Percentiles rank a stretch among this genome's conserved stretches.
phyloP scores from a whole-genome alignment of 2,329 filamentous ascomycete genomes.

The Ceratocystis smalleyi region DNA sequence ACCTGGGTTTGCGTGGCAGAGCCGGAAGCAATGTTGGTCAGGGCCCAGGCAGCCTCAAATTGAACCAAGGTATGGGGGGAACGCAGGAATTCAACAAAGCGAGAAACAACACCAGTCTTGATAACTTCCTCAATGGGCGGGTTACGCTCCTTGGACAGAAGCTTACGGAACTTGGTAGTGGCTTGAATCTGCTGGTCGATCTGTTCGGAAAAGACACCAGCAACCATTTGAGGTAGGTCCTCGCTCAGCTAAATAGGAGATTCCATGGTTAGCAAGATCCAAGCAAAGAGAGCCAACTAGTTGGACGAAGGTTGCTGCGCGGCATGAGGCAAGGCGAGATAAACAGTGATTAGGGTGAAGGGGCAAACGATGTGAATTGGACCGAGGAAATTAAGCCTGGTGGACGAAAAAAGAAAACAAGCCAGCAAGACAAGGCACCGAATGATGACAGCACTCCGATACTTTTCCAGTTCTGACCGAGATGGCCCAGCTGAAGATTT shows the following conservation, averaged over 20 bases:
- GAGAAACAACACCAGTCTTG: slow-evolving; percentile 92
- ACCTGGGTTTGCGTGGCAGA: slow-evolving; percentile 96
- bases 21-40: slow-evolving; percentile 97
- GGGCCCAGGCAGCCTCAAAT: slow-evolving; percentile 96
- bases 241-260: slow-evolving; percentile 59
- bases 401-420: neutral
- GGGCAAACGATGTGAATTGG: slow-evolving; percentile 8
- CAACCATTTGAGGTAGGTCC: slow-evolving; percentile 95
- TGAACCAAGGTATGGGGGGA: slow-evolving; percentile 96
- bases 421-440: neutral
- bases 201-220: slow-evolving; percentile 95
- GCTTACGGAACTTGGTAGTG: slow-evolving; percentile 96
- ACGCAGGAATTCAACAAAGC: slow-evolving; percentile 95
- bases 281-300: neutral
- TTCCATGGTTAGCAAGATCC: neutral
- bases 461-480: neutral
- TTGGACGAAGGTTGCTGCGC: neutral
- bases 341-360: slow-evolving; percentile 3
- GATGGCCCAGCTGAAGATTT: neutral
- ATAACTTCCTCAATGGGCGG: slow-evolving; percentile 98
- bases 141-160: slow-evolving; percentile 96
- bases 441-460: neutral
- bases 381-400: neutral
- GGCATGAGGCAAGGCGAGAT: neutral
- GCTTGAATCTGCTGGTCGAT: slow-evolving; percentile 95